Percentiles rank a stretch among this genome's conserved stretches.
Conservation (phyloP, 2,329 filamentous ascomycete genomes). For the Colletotrichum eleusines region DNA sequence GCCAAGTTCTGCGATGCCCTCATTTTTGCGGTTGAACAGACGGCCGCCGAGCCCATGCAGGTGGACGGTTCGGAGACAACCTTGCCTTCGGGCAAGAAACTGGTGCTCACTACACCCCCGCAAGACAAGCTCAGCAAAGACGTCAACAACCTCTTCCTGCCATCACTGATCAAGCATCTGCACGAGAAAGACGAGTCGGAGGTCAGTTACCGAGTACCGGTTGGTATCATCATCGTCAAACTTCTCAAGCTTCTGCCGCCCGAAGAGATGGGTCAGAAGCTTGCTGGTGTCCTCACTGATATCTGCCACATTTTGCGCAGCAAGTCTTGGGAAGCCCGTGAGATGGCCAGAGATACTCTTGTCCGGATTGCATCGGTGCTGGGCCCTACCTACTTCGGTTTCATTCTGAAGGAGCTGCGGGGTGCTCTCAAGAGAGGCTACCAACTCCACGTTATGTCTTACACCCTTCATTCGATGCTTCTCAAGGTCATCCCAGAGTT, state of each 20-base stretch:
- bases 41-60: slow-evolving; percentile 56
- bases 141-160: slow-evolving; percentile 80
- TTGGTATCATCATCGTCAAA: slow-evolving; percentile 90
- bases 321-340: slow-evolving; percentile 87
- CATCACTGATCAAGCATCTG: slow-evolving; percentile 84
- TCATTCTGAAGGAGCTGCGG: slow-evolving; percentile 91
- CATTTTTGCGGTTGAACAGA: slow-evolving; percentile 61
- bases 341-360: slow-evolving; percentile 90
- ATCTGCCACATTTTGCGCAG: slow-evolving; percentile 94
- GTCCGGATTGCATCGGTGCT: slow-evolving; percentile 85
- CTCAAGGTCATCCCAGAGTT: slow-evolving; percentile 80
- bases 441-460: slow-evolving; percentile 94
- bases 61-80: slow-evolving; percentile 50
- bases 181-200: slow-evolving; percentile 96
- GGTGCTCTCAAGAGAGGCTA: slow-evolving; percentile 87
- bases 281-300: slow-evolving; percentile 89
- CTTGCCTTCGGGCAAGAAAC: slow-evolving; percentile 51
- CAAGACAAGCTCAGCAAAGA: slow-evolving; percentile 77
- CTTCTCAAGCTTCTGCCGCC: slow-evolving; percentile 83
- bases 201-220: slow-evolving; percentile 91
- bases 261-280: slow-evolving; percentile 76
- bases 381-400: slow-evolving; percentile 86
- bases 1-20: slow-evolving; percentile 85
- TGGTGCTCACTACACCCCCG: slow-evolving; percentile 76
- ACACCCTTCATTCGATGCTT: slow-evolving; percentile 92